Conservation (phyloP, 345 rosid genomes). For the Acer negundo region DNA sequence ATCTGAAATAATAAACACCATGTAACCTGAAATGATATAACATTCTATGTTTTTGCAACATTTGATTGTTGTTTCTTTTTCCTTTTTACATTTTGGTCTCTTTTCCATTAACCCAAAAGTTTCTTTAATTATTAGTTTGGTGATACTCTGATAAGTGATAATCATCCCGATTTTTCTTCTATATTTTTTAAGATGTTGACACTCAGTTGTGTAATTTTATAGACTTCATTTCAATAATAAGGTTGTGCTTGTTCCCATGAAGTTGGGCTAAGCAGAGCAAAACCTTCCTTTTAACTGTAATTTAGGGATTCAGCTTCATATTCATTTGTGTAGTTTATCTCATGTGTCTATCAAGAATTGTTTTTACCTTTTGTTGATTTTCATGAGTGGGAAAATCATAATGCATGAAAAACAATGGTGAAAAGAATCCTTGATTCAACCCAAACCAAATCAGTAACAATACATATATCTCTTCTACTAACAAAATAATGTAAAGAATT, state of each 20-base stretch:
- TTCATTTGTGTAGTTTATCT: too few species aligned
- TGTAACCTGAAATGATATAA: conserved; percentile 15
- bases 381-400: background rate
- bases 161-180: background rate
- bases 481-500: conserved; percentile 20
- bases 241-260: background rate
- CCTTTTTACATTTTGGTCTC: background rate
- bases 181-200: background rate
- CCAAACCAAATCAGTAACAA: conserved; percentile 40
- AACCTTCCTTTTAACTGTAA: background rate
- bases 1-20: conserved; percentile 10
- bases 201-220: conserved; percentile 12
- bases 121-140: conserved; percentile 9
- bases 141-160: background rate
- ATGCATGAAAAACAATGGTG: background rate
- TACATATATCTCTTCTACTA: conserved; percentile 29
- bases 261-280: background rate
- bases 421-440: conserved; percentile 34
- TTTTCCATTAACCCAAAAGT: background rate
- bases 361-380: too few species aligned
- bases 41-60: background rate
- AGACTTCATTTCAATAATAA: background rate
- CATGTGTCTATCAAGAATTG: background rate
- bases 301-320: background rate
- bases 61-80: conserved; percentile 10